A percentile compares a stretch with the other conserved stretches of the same genome.
Evolutionary conservation across 2,329 filamentous ascomycete genomes (phyloP).

Genomic region (Fusarium staphyleae): DNA sequence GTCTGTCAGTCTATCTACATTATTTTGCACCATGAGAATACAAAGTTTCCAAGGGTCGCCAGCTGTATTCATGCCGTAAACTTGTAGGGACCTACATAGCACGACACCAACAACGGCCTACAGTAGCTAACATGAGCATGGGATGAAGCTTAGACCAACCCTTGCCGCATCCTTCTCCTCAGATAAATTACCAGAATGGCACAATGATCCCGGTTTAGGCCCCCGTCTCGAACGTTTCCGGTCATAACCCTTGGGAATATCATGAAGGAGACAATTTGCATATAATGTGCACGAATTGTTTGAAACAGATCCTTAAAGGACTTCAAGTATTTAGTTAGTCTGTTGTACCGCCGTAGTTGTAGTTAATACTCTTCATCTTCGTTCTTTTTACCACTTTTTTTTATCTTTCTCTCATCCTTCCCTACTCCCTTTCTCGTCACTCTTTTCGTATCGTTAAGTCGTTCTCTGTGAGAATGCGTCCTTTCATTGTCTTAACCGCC

Average conservation of each 20-base stretch:
- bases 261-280: neutral
- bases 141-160: conserved; percentile 12
- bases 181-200: conserved; percentile 30
- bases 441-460: conserved; percentile 10
- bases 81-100: no score
- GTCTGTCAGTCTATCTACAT: no score
- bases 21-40: no score
- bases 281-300: neutral
- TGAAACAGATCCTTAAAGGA: conserved; percentile 5
- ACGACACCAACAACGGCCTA: no score
- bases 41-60: no score
- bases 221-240: conserved; percentile 17
- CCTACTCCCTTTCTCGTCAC: conserved; percentile 9
- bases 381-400: conserved; percentile 5
- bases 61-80: neutral
- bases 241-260: neutral
- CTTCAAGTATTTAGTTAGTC: conserved; percentile 24
- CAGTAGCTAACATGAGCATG: neutral
- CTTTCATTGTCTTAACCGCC: conserved; percentile 32
- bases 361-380: neutral
- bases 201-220: conserved; percentile 8
- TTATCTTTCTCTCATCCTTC: neutral
- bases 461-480: conserved; percentile 36
- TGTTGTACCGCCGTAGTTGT: neutral
- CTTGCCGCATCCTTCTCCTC: conserved; percentile 30